phyloP scores from a whole-genome alignment of 2,329 filamentous ascomycete genomes.

The Emergomyces pasteurianus region DNA sequence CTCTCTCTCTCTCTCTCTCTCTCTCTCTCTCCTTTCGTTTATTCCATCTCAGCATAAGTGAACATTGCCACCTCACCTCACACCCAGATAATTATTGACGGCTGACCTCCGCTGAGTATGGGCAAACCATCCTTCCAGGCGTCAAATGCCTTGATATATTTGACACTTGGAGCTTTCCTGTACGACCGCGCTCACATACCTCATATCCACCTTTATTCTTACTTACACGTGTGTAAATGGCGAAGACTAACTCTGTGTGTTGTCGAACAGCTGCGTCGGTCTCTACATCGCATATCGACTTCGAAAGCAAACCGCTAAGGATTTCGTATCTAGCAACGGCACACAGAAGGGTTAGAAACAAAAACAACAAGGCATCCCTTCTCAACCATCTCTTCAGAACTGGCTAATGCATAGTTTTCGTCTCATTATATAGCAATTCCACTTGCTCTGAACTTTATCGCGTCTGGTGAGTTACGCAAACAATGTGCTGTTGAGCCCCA shows the following conservation, averaged over 20 bases:
- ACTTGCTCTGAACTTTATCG: constrained; percentile 79
- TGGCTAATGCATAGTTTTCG: constrained; percentile 1
- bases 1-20: not conserved
- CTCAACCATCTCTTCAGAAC: not conserved
- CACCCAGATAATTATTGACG: not conserved
- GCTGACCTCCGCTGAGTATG: constrained; percentile 42
- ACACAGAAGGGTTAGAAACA: constrained; percentile 65
- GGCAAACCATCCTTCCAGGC: constrained; percentile 62
- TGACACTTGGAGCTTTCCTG: constrained; percentile 69
- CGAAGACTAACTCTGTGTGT: not conserved
- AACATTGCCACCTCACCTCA: not conserved
- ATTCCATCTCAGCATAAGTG: constrained; percentile 2
- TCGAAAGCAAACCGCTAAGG: constrained; percentile 52
- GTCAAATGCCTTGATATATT: constrained; percentile 73
- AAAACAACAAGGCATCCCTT: not conserved
- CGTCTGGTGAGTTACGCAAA: constrained; percentile 63
- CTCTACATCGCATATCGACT: constrained; percentile 44
- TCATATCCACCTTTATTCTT: constrained; percentile 4
- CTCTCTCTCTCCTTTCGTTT: not conserved
- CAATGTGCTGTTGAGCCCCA: constrained; percentile 22
- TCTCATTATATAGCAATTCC: constrained; percentile 50
- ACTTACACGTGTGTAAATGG: not conserved
- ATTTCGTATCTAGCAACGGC: constrained; percentile 65
- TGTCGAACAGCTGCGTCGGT: constrained; percentile 47
- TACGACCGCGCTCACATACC: constrained; percentile 30